Conservation (phyloP, 176 grass and related monocot genomes). For the Panicum miliaceum region DNA sequence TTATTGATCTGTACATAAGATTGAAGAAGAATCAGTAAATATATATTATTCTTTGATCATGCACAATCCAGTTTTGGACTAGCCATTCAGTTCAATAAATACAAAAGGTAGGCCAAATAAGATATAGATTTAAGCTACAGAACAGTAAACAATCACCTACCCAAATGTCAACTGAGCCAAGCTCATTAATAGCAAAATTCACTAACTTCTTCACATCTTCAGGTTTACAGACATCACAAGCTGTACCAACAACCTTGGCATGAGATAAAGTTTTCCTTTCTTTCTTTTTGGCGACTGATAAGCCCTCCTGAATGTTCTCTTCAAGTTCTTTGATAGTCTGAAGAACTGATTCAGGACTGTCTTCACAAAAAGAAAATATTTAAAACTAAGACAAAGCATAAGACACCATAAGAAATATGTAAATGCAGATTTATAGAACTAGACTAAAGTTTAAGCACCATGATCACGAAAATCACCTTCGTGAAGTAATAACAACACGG, state of each 20-base stretch:
- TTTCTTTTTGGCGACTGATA: constrained; percentile 80
- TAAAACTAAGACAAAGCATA: constrained; percentile 44
- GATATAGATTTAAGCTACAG: background rate
- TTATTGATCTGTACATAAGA: constrained; percentile 88
- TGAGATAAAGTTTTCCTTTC: constrained; percentile 65
- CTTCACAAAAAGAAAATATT: constrained; percentile 51
- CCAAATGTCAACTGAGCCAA: constrained; percentile 98
- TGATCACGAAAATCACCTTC: constrained; percentile 63
- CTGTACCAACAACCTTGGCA: constrained; percentile 85
- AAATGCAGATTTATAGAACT: background rate
- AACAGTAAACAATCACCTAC: constrained; percentile 52
- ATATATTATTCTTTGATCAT: too few relatives aligned
- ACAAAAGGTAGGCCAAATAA: background rate
- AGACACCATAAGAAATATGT: background rate
- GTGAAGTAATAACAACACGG: constrained; percentile 86
- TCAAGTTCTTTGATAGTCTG: constrained; percentile 85
- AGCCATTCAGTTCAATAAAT: background rate
- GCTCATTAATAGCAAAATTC: constrained; percentile 70
- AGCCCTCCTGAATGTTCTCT: constrained; percentile 76
- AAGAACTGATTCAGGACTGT: constrained; percentile 86
- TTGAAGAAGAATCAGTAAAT: constrained; percentile 40
- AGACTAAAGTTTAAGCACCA: constrained; percentile 29
- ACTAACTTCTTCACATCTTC: constrained; percentile 88
- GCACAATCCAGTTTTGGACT: background rate
- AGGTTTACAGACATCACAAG: constrained; percentile 95